A percentile compares a stretch with the other conserved stretches of the same genome.
Evolutionary conservation across 805 yeast species (phyloP).

Genomic region (Kregervanrija fluxuum): DNA sequence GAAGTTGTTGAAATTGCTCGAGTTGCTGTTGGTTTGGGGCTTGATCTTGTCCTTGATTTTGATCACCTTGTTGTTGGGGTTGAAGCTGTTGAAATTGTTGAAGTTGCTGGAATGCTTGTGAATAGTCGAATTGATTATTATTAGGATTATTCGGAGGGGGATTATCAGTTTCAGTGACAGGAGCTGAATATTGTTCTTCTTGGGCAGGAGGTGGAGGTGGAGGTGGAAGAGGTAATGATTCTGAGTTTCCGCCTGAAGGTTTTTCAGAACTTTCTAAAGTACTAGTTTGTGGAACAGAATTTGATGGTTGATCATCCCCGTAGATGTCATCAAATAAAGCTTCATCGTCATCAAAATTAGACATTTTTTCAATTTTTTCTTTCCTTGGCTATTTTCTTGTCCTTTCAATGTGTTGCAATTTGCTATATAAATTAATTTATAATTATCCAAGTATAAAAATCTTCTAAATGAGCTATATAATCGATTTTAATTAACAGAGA

Average conservation of each 20-base stretch:
- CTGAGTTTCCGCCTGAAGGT: not conserved
- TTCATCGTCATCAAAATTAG: slow-evolving; percentile 82
- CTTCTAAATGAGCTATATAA: no score
- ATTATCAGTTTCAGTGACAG: no score
- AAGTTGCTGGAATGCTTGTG: not conserved
- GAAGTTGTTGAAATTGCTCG: slow-evolving; percentile 13
- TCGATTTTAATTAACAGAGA: no score
- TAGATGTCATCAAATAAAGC: slow-evolving; percentile 91
- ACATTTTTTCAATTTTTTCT: slow-evolving; percentile 33
- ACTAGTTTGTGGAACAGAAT: slow-evolving; percentile 11
- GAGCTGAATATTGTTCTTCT: not conserved
- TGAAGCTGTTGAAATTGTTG: slow-evolving; percentile 3
- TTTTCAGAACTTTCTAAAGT: slow-evolving; percentile 8
- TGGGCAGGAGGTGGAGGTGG: slow-evolving; percentile 4
- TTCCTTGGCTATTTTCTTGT: not conserved
- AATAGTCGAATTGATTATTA: no score
- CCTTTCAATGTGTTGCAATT: not conserved
- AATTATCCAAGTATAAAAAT: no score
- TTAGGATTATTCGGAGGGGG: no score
- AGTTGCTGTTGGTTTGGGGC: slow-evolving; percentile 1
- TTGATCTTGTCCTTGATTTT: no score
- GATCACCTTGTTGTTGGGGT: no score
- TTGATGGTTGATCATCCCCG: slow-evolving; percentile 24
- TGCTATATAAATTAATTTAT: no score
- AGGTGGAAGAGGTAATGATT: slow-evolving; percentile 2